These are phyloP conservation scores for Scorias spongiosa DNA, from an alignment of 2,329 filamentous ascomycete genomes.

Conservation along the genomic window DNA sequence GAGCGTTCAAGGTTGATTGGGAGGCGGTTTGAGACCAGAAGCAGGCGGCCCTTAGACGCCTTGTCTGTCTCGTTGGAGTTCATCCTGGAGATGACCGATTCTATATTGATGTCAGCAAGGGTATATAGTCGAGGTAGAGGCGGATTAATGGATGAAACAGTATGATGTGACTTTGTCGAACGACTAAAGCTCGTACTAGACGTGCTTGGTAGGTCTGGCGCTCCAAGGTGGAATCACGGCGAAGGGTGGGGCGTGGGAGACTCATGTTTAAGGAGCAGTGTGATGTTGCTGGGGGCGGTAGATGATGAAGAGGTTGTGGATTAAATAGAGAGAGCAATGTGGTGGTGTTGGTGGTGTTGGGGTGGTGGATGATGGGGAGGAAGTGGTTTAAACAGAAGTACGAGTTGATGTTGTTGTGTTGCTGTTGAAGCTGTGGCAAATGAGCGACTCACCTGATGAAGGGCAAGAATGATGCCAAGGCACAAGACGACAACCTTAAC, in stretches of 20 bases:
- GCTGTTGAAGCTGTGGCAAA: too few species aligned
- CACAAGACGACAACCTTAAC: too few species aligned
- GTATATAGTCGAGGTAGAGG: too few species aligned
- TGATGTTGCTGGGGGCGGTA: background rate
- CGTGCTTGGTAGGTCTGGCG: background rate
- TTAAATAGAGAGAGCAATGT: background rate
- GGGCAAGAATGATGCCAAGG: too few species aligned
- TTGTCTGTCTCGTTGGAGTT: constrained; percentile 19
- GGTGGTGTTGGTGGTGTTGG: background rate
- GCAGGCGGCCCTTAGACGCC: constrained; percentile 38
- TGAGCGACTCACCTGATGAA: too few species aligned
- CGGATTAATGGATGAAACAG: background rate
- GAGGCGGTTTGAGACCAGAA: constrained; percentile 85
- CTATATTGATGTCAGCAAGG: background rate
- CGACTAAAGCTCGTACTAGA: background rate
- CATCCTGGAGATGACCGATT: constrained; percentile 13
- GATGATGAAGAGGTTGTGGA: background rate
- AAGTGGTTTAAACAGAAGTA: background rate
- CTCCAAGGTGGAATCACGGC: background rate
- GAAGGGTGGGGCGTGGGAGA: background rate
- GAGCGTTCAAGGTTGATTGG: constrained; percentile 93
- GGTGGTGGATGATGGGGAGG: background rate
- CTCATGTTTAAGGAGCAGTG: background rate
- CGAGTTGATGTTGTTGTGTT: too few species aligned
- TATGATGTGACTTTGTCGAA: too few species aligned